Evolutionary conservation across 768 basidiomycete genomes (phyloP).

Genomic region (Daedalea quercina): DNA sequence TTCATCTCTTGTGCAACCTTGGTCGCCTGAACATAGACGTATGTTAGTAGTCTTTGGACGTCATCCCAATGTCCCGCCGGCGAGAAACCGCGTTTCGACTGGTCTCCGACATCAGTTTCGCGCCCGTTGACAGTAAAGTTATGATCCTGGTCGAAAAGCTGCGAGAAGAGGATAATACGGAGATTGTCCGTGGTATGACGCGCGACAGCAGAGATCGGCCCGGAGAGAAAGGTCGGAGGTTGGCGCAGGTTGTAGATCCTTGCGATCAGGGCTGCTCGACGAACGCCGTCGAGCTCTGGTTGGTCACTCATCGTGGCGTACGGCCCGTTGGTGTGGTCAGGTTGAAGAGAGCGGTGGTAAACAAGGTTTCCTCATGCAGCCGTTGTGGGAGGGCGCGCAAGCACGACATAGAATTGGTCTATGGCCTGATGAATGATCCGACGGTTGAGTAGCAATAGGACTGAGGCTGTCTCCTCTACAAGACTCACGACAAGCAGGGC

Average conservation of each 20-base stretch:
- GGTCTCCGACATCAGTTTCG: background rate
- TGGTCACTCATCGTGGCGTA: background rate
- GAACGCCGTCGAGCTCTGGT: slow-evolving; percentile 8
- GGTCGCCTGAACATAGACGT: slow-evolving; percentile 82
- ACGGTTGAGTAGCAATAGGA: background rate
- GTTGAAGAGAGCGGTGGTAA: background rate
- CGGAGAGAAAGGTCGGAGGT: slow-evolving; percentile 48
- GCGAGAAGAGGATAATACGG: slow-evolving; percentile 58
- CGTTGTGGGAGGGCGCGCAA: background rate
- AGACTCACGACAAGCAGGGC: background rate
- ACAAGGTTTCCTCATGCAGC: background rate
- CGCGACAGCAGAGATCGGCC: slow-evolving; percentile 46
- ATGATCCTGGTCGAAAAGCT: slow-evolving; percentile 34
- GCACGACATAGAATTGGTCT: background rate
- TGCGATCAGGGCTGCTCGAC: slow-evolving; percentile 42
- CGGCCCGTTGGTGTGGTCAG: background rate
- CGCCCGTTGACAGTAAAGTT: background rate
- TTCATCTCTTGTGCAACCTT: slow-evolving; percentile 60
- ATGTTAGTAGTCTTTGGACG: slow-evolving; percentile 73
- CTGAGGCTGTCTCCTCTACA: background rate
- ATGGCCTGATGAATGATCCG: background rate
- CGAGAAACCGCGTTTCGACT: slow-evolving; percentile 15
- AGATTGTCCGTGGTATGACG: slow-evolving; percentile 41
- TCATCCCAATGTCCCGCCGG: slow-evolving; percentile 52
- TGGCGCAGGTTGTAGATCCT: slow-evolving; percentile 40